These are phyloP conservation scores for Rhodotorula diobovata DNA, from an alignment of 768 basidiomycete species.

Conservation along the genomic window DNA sequence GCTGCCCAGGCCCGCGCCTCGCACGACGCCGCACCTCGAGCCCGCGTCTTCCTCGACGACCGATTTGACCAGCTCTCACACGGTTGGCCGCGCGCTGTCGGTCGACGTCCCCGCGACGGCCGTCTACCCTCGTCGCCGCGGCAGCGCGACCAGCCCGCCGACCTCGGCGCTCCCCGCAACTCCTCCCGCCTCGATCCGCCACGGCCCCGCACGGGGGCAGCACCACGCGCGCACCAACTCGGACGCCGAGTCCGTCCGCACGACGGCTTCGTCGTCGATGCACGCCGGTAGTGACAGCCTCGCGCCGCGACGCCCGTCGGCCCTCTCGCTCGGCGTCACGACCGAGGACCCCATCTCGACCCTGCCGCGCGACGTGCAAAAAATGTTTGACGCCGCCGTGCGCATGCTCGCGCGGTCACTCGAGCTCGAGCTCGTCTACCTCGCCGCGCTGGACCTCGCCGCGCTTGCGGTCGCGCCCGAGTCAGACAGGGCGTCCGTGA, in stretches of 20 bases:
- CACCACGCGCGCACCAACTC: conserved; percentile 2
- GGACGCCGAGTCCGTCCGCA: conserved; percentile 1
- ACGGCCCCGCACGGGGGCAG: neutral
- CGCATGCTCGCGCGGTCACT: conserved; percentile 49
- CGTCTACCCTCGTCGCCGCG: neutral
- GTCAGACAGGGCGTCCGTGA: neutral
- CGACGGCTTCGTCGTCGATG: conserved; percentile 1
- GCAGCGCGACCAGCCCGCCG: neutral
- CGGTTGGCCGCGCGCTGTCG: neutral
- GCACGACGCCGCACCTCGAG: neutral
- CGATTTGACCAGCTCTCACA: neutral
- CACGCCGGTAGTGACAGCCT: neutral
- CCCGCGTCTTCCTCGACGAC: neutral
- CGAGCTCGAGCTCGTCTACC: conserved; percentile 24
- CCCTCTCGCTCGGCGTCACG: conserved; percentile 25
- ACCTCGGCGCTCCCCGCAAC: conserved; percentile 9
- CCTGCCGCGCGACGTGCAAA: conserved; percentile 66
- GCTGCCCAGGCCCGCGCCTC: neutral
- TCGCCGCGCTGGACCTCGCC: conserved; percentile 33
- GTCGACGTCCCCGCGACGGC: no score
- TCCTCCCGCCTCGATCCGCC: conserved; percentile 19
- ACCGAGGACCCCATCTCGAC: conserved; percentile 32
- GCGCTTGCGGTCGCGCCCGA: neutral
- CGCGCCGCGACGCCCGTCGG: conserved; percentile 6
- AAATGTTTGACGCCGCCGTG: conserved; percentile 70